A percentile compares a stretch with the other conserved stretches of the same genome.
Evolutionary conservation across 75 land plant genomes (phyloP).

Genomic region (Sequoiadendron giganteum): DNA sequence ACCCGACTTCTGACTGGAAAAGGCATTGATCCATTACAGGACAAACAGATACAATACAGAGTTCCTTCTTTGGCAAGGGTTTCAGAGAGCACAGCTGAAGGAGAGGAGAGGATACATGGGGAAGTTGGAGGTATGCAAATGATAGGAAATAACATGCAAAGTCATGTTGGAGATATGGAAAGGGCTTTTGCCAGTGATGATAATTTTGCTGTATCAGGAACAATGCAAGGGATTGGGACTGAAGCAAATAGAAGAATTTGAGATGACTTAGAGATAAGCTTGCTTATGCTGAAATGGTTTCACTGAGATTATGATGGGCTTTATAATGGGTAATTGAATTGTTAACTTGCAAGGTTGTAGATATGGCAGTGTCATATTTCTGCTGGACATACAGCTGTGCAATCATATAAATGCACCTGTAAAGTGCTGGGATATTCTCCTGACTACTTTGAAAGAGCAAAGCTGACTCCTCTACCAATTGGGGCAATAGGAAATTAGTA

Average conservation of each 20-base stretch:
- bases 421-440: background rate
- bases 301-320: background rate
- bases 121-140: background rate
- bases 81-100: constrained; percentile 1
- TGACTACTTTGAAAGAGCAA: background rate
- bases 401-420: background rate
- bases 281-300: background rate
- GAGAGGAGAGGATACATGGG: background rate
- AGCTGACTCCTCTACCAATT: background rate
- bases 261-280: background rate
- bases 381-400: background rate
- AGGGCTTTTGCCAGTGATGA: constrained; percentile 7
- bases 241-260: background rate
- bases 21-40: background rate
- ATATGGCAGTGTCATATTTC: background rate
- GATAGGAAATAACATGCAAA: background rate
- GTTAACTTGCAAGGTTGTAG: background rate
- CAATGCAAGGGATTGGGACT: background rate
- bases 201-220: constrained; percentile 5
- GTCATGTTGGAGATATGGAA: background rate
- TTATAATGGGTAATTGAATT: background rate
- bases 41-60: constrained; percentile 2
- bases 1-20: background rate
- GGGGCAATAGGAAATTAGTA: background rate
- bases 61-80: background rate